These are phyloP conservation scores for Paecilomyces dactylethromorphus DNA, from an alignment of 2,329 filamentous ascomycete genomes.

Conservation along the genomic window DNA sequence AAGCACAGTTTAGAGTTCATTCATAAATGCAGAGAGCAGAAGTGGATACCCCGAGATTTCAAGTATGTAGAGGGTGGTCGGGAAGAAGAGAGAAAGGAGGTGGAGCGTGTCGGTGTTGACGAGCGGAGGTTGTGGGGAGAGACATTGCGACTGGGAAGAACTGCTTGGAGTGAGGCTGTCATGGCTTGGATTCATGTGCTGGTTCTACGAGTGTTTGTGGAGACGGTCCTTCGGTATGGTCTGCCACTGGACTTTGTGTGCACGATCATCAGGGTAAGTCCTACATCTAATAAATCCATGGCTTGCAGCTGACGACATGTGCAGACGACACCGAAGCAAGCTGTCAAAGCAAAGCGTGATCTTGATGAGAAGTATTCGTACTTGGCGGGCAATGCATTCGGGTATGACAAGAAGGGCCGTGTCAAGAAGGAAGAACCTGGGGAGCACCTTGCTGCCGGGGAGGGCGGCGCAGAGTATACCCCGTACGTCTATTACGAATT, in stretches of 20 bases:
- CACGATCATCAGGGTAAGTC: constrained; percentile 71
- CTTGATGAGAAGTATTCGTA: constrained; percentile 85
- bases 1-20: constrained; percentile 82
- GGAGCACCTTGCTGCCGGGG: constrained; percentile 71
- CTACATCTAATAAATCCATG: neutral
- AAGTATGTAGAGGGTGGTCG: constrained; percentile 84
- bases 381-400: constrained; percentile 89
- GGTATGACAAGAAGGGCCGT: constrained; percentile 85
- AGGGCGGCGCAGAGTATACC: constrained; percentile 75
- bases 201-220: constrained; percentile 87
- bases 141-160: constrained; percentile 75
- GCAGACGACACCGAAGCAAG: constrained; percentile 75
- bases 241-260: constrained; percentile 84
- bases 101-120: constrained; percentile 73
- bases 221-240: constrained; percentile 94
- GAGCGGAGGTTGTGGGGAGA: constrained; percentile 92
- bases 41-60: constrained; percentile 93
- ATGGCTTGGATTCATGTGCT: constrained; percentile 95
- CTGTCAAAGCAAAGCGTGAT: constrained; percentile 69
- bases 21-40: constrained; percentile 84
- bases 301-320: neutral
- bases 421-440: constrained; percentile 85
- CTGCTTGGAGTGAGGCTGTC: constrained; percentile 91
- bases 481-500: constrained; percentile 97
- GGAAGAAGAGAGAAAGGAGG: constrained; percentile 82